Percentiles rank a stretch among this genome's conserved stretches.
These are phyloP conservation scores for Hygrophoropsis aurantiaca DNA, from an alignment of 768 basidiomycete species.

Conservation along the genomic window DNA sequence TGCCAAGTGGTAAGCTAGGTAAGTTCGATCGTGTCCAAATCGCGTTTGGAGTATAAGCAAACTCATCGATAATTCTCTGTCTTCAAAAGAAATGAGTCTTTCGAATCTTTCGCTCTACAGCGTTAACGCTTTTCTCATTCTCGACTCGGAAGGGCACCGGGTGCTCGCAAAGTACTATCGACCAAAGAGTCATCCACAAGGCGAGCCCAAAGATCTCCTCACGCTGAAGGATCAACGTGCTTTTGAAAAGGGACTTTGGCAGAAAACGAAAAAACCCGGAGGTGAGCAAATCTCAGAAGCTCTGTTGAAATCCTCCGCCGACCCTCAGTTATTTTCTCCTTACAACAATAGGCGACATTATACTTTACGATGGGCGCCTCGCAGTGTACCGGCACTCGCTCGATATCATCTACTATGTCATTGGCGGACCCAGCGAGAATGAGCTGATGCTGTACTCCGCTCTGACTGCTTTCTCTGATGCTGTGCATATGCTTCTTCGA, in stretches of 20 bases:
- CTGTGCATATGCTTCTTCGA: conserved; percentile 79
- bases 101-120: conserved; percentile 87
- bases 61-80: too few species aligned
- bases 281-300: conserved; percentile 47
- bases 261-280: conserved; percentile 93
- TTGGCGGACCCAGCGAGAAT: conserved; percentile 86
- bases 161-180: conserved; percentile 95
- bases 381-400: conserved; percentile 92
- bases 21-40: too few species aligned
- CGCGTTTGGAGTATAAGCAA: too few species aligned
- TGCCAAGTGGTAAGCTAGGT: too few species aligned
- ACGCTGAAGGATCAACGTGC: conserved; percentile 89
- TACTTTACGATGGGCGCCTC: conserved; percentile 86
- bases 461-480: conserved; percentile 82
- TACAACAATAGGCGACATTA: conserved; percentile 80
- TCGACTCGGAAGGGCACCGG: conserved; percentile 94
- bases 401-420: conserved; percentile 93
- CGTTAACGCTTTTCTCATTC: conserved; percentile 82
- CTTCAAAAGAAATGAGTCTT: too few species aligned
- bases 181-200: conserved; percentile 61
- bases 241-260: conserved; percentile 94
- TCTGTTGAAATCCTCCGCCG: neutral
- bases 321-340: neutral
- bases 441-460: conserved; percentile 94
- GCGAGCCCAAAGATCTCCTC: conserved; percentile 61